Evolutionary conservation across 2,329 filamentous ascomycete genomes (phyloP).

Genomic region (Epichloe coenophiala): DNA sequence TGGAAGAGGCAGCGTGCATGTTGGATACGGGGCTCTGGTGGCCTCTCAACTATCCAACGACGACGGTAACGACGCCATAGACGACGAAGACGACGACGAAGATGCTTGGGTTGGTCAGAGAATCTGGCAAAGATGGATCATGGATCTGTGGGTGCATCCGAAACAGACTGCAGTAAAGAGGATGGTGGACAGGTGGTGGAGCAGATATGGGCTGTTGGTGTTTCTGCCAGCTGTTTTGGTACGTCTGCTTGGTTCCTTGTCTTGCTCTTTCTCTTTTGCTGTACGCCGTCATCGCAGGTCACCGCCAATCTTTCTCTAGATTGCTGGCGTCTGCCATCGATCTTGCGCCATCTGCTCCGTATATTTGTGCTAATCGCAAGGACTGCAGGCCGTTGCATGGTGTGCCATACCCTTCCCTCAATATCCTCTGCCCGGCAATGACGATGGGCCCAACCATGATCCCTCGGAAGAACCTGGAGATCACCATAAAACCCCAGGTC

Average conservation of each 20-base stretch:
- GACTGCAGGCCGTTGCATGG: conserved; percentile 44
- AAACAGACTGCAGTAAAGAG: conserved; percentile 43
- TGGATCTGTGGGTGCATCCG: conserved; percentile 48
- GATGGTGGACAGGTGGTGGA: conserved; percentile 50
- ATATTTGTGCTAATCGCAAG: background rate
- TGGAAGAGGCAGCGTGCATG: conserved; percentile 38
- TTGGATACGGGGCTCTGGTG: conserved; percentile 41
- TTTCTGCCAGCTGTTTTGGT: conserved; percentile 48
- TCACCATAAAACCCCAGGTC: conserved; percentile 36
- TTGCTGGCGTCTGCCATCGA: background rate
- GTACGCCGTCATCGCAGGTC: background rate
- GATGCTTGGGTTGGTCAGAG: conserved; percentile 20
- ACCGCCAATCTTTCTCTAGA: background rate
- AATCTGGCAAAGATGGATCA: conserved; percentile 22
- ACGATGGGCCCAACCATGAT: conserved; percentile 17
- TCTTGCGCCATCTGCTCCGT: background rate
- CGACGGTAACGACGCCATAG: conserved; percentile 17
- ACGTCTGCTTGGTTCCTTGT: conserved; percentile 13
- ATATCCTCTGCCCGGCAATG: conserved; percentile 37
- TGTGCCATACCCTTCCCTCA: conserved; percentile 53
- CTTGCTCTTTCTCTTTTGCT: background rate
- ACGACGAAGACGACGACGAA: conserved; percentile 13
- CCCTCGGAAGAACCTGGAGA: conserved; percentile 7
- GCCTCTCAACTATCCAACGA: conserved; percentile 27
- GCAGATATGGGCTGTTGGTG: conserved; percentile 45